Conservation (phyloP, 176 grass and related monocot species). For the Otatea glauca region DNA sequence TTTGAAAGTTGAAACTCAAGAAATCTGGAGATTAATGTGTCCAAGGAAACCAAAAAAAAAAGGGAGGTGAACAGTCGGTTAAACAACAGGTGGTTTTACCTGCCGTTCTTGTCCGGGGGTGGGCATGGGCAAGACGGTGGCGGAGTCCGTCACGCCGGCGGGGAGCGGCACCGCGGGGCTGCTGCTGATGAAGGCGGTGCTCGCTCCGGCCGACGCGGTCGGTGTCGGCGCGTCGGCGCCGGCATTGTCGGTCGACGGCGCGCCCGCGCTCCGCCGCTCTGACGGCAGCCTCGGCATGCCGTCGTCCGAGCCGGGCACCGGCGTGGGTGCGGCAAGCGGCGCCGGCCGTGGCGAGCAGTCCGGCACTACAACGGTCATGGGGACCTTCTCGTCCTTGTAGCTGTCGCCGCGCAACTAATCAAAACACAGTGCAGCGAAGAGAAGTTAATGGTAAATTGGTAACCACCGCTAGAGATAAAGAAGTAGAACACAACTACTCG, state of each 20-base stretch:
- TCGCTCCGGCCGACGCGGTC: slow-evolving; percentile 28
- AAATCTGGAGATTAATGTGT: background rate
- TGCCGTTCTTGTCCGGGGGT: slow-evolving; percentile 47
- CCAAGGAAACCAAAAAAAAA: background rate
- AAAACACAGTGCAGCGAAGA: background rate
- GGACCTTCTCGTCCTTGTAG: slow-evolving; percentile 56
- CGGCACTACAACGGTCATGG: slow-evolving; percentile 48
- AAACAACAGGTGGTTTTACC: slow-evolving; percentile 34
- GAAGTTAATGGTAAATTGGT: too few relatives aligned
- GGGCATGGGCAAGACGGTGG: slow-evolving; percentile 74
- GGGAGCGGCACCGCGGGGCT: slow-evolving; percentile 84
- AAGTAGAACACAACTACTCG: background rate
- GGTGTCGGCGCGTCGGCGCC: slow-evolving; percentile 32
- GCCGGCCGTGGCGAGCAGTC: slow-evolving; percentile 47
- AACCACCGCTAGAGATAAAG: background rate
- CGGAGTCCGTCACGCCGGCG: slow-evolving; percentile 70
- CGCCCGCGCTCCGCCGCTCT: slow-evolving; percentile 38
- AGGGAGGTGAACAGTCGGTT: too few relatives aligned
- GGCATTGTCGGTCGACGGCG: background rate
- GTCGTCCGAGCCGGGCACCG: slow-evolving; percentile 38
- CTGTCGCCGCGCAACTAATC: background rate
- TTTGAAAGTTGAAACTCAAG: too few relatives aligned
- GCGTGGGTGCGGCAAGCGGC: background rate
- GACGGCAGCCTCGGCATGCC: slow-evolving; percentile 73
- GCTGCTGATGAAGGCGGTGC: slow-evolving; percentile 84